These are phyloP conservation scores for Nectriaceae sp. DNA, from an alignment of 2,329 filamentous ascomycete genomes.

Conservation along the genomic window DNA sequence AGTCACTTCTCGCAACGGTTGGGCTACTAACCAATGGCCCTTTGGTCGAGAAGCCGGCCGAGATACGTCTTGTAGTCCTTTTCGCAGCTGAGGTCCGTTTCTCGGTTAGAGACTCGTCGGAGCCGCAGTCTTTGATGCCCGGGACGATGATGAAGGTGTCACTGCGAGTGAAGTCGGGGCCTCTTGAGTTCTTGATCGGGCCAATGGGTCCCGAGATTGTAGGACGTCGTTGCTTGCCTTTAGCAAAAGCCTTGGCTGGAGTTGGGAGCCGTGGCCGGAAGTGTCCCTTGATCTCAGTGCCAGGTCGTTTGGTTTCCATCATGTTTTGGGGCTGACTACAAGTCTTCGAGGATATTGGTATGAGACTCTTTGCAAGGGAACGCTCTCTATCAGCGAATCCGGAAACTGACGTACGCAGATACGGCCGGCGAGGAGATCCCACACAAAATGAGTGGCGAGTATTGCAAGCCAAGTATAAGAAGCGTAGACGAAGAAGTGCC, in stretches of 20 bases:
- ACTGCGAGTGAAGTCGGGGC: constrained; percentile 37
- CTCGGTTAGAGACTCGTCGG: constrained; percentile 17
- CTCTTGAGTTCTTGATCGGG: constrained; percentile 39
- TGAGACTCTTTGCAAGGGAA: no score
- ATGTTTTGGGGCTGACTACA: no score
- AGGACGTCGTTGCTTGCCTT: constrained; percentile 25
- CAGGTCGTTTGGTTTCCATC: constrained; percentile 23
- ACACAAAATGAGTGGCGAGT: no score
- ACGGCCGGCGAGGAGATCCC: no score
- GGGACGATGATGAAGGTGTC: constrained; percentile 37
- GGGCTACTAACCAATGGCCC: constrained; percentile 30
- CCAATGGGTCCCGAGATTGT: constrained; percentile 40
- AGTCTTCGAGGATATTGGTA: no score
- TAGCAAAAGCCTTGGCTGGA: constrained; percentile 12
- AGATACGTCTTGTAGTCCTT: constrained; percentile 28
- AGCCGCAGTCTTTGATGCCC: constrained; percentile 37
- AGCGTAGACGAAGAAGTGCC: no score
- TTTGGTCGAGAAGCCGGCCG: constrained; percentile 31
- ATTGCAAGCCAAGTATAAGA: no score
- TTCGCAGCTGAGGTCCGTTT: constrained; percentile 8
- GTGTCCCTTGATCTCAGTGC: constrained; percentile 9
- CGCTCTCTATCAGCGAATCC: no score
- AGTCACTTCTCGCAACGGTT: constrained; percentile 31
- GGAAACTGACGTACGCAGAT: no score
- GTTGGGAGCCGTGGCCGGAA: constrained; percentile 17